phyloP scores from a whole-genome alignment of 1,284 basidiomycete species.

The Cutaneotrichosporon sp. region DNA sequence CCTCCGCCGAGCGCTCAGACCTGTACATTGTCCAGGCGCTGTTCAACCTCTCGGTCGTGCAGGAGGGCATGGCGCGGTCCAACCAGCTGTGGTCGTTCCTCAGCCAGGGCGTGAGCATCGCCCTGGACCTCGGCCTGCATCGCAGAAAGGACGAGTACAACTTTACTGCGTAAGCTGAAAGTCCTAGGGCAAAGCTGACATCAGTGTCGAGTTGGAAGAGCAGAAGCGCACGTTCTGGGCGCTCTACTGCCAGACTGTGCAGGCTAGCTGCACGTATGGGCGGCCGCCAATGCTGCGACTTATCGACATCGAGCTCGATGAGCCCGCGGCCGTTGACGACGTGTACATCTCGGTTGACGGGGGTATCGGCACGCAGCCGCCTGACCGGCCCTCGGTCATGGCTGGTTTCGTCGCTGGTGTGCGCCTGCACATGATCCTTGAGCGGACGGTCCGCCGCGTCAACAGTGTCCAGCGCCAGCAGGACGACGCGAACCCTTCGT shows the following conservation, averaged over 20 bases:
- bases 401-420: slow-evolving; percentile 31
- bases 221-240: slow-evolving; percentile 35
- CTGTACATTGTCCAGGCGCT: slow-evolving; percentile 30
- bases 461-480: slow-evolving; percentile 18
- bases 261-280: slow-evolving; percentile 33
- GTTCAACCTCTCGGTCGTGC: slow-evolving; percentile 32
- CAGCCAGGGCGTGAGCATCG: slow-evolving; percentile 28
- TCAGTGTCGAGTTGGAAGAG: slow-evolving; percentile 28
- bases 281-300: slow-evolving; percentile 28
- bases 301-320: slow-evolving; percentile 27
- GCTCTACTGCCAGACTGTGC: slow-evolving; percentile 31
- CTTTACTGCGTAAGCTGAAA: slow-evolving; percentile 20
- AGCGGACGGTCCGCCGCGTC: slow-evolving; percentile 26
- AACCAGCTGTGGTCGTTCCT: slow-evolving; percentile 28
- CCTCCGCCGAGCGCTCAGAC: slow-evolving; percentile 26
- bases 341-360: slow-evolving; percentile 26
- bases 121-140: slow-evolving; percentile 33
- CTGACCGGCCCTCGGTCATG: slow-evolving; percentile 30
- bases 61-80: slow-evolving; percentile 29
- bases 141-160: slow-evolving; percentile 28
- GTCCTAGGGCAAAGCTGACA: neutral
- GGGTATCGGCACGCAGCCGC: slow-evolving; percentile 29
- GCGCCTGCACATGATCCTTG: slow-evolving; percentile 32
- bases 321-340: slow-evolving; percentile 32
- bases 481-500: slow-evolving; percentile 11